Conservation (phyloP, 2,329 filamentous ascomycete species). For the Xylariaceae sp. region DNA sequence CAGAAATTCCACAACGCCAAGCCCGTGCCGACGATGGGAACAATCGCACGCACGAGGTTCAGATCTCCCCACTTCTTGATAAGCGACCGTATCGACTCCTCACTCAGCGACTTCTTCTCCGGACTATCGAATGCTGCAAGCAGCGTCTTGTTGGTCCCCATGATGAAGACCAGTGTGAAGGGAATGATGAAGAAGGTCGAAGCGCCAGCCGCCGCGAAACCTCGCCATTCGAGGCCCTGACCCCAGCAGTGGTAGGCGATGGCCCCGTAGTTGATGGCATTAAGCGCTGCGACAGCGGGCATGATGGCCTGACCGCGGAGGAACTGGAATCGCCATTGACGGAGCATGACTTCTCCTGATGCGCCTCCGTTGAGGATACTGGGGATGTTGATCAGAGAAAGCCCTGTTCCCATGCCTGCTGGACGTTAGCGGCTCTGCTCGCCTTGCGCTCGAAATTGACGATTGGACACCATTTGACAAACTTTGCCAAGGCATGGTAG, state of each 20-base stretch:
- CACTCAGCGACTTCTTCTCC: constrained; percentile 22
- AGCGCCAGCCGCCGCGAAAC: constrained; percentile 22
- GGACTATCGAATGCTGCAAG: constrained; percentile 14
- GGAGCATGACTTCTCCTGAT: constrained; percentile 20
- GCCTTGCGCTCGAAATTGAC: too few relatives aligned
- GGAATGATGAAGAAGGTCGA: constrained; percentile 24
- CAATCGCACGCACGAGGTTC: constrained; percentile 25
- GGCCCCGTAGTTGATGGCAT: constrained; percentile 20
- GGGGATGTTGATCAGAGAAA: constrained; percentile 20
- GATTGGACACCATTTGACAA: too few relatives aligned
- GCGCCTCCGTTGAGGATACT: constrained; percentile 19
- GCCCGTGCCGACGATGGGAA: constrained; percentile 29
- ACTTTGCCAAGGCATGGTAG: too few relatives aligned
- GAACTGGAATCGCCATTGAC: constrained; percentile 24
- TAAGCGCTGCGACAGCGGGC: constrained; percentile 13
- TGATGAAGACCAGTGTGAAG: constrained; percentile 22
- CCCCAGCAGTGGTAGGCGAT: constrained; percentile 20
- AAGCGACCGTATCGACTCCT: constrained; percentile 24
- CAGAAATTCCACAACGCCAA: constrained; percentile 29
- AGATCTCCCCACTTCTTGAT: constrained; percentile 28
- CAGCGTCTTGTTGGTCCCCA: constrained; percentile 19
- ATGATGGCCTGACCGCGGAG: constrained; percentile 19
- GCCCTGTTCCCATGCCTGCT: constrained; percentile 19
- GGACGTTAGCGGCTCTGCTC: background rate
- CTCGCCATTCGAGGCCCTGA: constrained; percentile 23